These are phyloP conservation scores for Penicillium sp. DNA, from an alignment of 2,329 filamentous ascomycete genomes.

Conservation along the genomic window DNA sequence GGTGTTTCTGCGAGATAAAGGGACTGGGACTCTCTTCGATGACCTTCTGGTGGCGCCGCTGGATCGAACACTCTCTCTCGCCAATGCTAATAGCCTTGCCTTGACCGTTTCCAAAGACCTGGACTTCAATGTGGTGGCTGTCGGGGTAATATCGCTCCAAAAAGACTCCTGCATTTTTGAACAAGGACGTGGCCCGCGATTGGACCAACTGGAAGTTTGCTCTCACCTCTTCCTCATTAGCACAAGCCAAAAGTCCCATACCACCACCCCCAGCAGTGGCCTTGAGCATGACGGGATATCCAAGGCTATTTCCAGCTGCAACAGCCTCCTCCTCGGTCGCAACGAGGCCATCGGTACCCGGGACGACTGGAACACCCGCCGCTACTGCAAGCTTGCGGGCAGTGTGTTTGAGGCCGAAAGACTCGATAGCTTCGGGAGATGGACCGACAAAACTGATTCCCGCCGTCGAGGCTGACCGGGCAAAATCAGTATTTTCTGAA, in stretches of 20 bases:
- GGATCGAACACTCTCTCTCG: conserved; percentile 83
- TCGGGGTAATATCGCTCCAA: conserved; percentile 78
- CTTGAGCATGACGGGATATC: background rate
- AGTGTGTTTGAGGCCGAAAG: too few species aligned
- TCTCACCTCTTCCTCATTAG: background rate
- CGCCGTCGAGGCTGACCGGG: too few species aligned
- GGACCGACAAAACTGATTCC: too few species aligned
- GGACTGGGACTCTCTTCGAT: conserved; percentile 85
- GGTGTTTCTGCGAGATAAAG: conserved; percentile 45
- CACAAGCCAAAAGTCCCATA: background rate
- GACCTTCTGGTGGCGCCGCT: conserved; percentile 84
- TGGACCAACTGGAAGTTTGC: background rate
- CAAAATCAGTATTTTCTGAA: too few species aligned
- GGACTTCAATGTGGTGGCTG: conserved; percentile 81
- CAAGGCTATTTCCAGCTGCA: too few species aligned
- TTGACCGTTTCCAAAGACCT: conserved; percentile 78
- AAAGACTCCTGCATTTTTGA: conserved; percentile 78
- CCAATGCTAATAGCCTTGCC: conserved; percentile 78
- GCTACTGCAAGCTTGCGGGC: too few species aligned
- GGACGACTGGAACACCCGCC: too few species aligned
- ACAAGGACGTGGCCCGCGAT: conserved; percentile 49
- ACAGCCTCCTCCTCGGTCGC: too few species aligned
- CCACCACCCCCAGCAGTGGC: background rate
- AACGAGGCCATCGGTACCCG: too few species aligned
- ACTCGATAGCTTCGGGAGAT: too few species aligned